Base-by-base conservation (phyloP, 331 rosid species). In the Cydonia oblonga region DNA sequence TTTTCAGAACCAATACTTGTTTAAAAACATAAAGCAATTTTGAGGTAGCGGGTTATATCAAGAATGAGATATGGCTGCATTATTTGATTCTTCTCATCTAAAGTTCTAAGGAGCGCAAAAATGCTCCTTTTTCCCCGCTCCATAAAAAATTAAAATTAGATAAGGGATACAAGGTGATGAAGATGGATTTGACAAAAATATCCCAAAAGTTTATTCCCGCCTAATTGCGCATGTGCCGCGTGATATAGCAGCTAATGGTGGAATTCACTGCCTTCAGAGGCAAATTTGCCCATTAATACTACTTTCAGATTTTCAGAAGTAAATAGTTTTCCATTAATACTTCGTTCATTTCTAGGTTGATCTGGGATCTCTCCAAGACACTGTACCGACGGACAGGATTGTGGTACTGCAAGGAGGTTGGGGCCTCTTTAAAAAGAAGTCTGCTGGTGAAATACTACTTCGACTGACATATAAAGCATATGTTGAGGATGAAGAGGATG, bases 401-500 rank as follows among this genome's bases (percentile, higher is more conserved):
- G 97, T 91, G 54, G 88, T 57, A 51, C 82, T 95, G 75, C 85
- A 72, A 79, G 89, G 97, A 58, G 96, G 97, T 49, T 91, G 90
- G 96, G 89, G 93, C 62, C 64, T 88, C 42, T 87, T 91, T 38
- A 84, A 90, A 57, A 90, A 81, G 72, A 79, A 91, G 23, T 88
- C 96, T 35, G 84, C 90, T 24, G 99, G 99, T 76, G 99, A 95
- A 84, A 85, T 95, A 75, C 88, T 95, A 66, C 89, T 95, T 54
- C 85, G 99, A 73, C 78, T 95, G 80, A 95, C 99, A 18, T 95
- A 95, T 84, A 95, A 90, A 82, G 97, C 99, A 33, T 95, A 95
- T 71, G 99, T 95, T 49, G 99, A 95, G 84, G 99, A 95, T 76
- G 99, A 95, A 79, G 99, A 91, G 79, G 99, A 95, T 78, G 99